Percentiles rank a stretch among this genome's conserved stretches.
phyloP scores from a whole-genome alignment of 768 basidiomycete species.

The Auriscalpium vulgare region DNA sequence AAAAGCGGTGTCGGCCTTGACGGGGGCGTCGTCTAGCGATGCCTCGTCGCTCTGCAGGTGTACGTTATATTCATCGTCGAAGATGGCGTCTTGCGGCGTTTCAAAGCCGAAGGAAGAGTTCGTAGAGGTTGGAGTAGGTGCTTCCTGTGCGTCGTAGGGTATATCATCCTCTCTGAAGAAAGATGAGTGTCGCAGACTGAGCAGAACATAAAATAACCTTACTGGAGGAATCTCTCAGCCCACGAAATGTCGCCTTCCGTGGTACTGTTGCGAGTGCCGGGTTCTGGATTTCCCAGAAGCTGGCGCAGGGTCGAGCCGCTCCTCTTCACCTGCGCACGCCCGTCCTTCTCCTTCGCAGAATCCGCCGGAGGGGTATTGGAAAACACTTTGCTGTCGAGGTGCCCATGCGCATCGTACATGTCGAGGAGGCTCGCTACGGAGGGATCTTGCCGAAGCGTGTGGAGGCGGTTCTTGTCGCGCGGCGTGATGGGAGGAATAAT shows the following conservation, averaged over 20 bases:
- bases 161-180: slow-evolving; percentile 31
- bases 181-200: not conserved
- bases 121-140: slow-evolving; percentile 27
- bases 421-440: slow-evolving; percentile 69
- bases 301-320: slow-evolving; percentile 70
- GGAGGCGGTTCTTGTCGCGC: slow-evolving; percentile 43
- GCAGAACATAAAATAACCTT: not conserved
- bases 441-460: slow-evolving; percentile 62
- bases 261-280: slow-evolving; percentile 25
- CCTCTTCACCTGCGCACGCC: slow-evolving; percentile 46
- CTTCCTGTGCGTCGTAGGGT: slow-evolving; percentile 22
- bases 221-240: slow-evolving; percentile 74
- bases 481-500: slow-evolving; percentile 31
- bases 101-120: slow-evolving; percentile 41
- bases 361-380: slow-evolving; percentile 42
- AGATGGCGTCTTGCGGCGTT: slow-evolving; percentile 43
- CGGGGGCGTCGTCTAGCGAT: slow-evolving; percentile 27
- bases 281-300: slow-evolving; percentile 49
- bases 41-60: slow-evolving; percentile 28
- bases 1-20: slow-evolving; percentile 31
- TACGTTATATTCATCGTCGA: slow-evolving; percentile 21
- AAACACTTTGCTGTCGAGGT: slow-evolving; percentile 52
- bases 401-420: slow-evolving; percentile 68
- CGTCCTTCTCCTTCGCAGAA: slow-evolving; percentile 23
- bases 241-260: slow-evolving; percentile 74